These are phyloP conservation scores for Xerocomellus chrysenteron DNA, from an alignment of 768 basidiomycete genomes.

Conservation along the genomic window DNA sequence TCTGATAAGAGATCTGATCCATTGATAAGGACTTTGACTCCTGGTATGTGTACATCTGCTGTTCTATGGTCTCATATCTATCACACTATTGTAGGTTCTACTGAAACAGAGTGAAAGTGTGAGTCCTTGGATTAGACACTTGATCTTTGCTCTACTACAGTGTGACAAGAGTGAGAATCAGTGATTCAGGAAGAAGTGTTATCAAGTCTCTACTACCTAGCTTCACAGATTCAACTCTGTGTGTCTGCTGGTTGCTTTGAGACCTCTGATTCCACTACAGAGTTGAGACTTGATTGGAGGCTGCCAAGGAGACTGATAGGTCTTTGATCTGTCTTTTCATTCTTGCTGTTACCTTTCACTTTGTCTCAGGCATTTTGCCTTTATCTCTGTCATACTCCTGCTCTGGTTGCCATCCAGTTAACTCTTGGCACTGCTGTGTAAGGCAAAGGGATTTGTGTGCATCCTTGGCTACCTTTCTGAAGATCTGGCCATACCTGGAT, in stretches of 20 bases:
- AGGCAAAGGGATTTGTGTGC: not conserved
- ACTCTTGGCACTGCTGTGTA: not conserved
- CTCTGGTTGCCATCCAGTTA: not conserved
- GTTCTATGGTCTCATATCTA: too few species aligned
- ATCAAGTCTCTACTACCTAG: constrained; percentile 12
- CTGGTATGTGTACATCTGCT: too few species aligned
- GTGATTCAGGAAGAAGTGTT: not conserved
- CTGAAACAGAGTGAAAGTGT: too few species aligned
- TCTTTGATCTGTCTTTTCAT: not conserved
- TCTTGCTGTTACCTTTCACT: not conserved
- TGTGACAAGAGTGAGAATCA: not conserved
- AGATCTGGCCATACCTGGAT: not conserved
- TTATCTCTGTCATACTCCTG: constrained; percentile 3
- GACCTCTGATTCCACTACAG: constrained; percentile 6
- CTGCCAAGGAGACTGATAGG: not conserved
- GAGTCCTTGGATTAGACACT: too few species aligned
- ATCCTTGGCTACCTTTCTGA: not conserved
- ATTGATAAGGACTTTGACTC: too few species aligned
- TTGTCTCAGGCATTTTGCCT: constrained; percentile 2
- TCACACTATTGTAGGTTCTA: too few species aligned
- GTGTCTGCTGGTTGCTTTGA: constrained; percentile 5
- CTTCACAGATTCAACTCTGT: constrained; percentile 15
- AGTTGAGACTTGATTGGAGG: not conserved
- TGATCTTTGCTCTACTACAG: not conserved
- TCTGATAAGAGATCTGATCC: too few species aligned